These are phyloP conservation scores for Acacia melanoxylon DNA, from an alignment of 306 rosid genomes.

Conservation along the genomic window DNA sequence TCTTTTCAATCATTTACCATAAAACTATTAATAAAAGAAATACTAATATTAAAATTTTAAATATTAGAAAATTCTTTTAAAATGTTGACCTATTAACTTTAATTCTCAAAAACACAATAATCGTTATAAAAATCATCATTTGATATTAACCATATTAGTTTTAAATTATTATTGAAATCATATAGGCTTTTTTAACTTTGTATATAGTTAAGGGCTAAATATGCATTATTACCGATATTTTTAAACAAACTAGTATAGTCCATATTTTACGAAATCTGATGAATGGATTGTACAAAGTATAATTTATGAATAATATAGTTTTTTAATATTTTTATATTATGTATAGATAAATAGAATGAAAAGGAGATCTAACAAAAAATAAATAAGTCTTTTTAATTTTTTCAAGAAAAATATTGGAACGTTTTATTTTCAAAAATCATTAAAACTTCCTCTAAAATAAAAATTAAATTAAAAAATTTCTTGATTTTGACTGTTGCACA, in stretches of 20 bases:
- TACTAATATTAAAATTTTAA: no score
- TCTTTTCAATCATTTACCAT: no score
- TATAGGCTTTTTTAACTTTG: no score
- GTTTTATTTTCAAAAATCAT: not conserved
- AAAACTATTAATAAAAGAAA: no score
- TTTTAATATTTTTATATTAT: not conserved
- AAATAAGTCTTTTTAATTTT: not conserved
- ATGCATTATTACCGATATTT: no score
- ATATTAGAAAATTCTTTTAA: no score
- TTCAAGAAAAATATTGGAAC: not conserved
- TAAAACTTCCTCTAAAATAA: not conserved
- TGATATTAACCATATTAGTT: no score
- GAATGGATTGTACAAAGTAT: not conserved
- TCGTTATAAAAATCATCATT: no score
- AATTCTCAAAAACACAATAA: no score
- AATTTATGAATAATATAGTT: not conserved
- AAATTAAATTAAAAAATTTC: not conserved
- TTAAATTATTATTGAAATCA: no score
- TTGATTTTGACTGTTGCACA: not conserved
- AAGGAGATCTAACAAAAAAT: not conserved
- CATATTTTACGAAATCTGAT: not conserved
- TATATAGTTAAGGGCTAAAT: no score
- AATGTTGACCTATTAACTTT: no score
- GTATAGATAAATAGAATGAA: not conserved
- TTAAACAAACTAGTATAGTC: not conserved